A percentile compares a stretch with the other conserved stretches of the same genome.
Conservation (phyloP, 2,329 filamentous ascomycete species). For the Xenoacremonium recifei region DNA sequence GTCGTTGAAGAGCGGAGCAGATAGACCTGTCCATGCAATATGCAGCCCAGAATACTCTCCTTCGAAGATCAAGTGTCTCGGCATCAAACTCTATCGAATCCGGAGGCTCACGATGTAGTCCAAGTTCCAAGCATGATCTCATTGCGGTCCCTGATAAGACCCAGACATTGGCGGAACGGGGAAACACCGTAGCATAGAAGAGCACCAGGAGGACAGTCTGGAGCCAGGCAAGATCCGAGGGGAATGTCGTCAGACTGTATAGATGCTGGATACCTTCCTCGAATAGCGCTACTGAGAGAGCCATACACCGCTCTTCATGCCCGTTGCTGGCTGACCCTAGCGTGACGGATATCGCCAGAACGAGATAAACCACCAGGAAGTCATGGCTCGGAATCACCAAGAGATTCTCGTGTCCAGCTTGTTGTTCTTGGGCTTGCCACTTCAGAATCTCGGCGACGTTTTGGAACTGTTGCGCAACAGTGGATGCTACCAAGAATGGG, state of each 20-base stretch:
- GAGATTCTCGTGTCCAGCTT: not conserved
- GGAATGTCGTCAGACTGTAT: not conserved
- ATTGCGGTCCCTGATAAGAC: not conserved
- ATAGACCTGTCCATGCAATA: not conserved
- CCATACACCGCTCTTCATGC: not conserved
- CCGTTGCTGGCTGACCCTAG: not conserved
- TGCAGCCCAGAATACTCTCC: not conserved
- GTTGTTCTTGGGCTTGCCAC: not conserved
- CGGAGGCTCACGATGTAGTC: not conserved
- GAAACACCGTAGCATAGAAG: not conserved
- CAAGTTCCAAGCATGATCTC: not conserved
- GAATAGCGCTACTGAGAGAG: not conserved
- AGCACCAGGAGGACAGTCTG: not conserved
- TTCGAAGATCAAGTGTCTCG: not conserved
- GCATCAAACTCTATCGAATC: not conserved
- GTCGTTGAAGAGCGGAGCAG: not conserved
- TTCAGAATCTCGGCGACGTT: not conserved
- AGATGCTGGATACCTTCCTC: not conserved
- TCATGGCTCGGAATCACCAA: not conserved
- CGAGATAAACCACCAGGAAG: not conserved
- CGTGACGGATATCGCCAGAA: not conserved
- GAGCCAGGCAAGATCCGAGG: not conserved
- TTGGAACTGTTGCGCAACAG: not conserved
- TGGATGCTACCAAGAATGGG: not conserved
- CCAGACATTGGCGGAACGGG: not conserved